These are phyloP conservation scores for Scortechinia acanthostroma DNA, from an alignment of 2,329 filamentous ascomycete genomes.

Conservation along the genomic window DNA sequence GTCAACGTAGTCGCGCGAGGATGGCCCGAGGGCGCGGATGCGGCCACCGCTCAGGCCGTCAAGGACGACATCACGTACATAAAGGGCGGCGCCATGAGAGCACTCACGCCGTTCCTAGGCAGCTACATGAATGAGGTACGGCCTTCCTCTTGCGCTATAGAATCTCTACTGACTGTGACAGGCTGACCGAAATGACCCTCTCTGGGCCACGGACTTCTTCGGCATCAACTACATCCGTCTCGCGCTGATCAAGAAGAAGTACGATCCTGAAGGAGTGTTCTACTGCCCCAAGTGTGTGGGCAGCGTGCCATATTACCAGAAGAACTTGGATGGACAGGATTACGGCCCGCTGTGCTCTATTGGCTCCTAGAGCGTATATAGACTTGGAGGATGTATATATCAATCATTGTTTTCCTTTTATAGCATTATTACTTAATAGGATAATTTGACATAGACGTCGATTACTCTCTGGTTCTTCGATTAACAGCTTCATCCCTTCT, in stretches of 20 bases:
- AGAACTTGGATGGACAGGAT: no score
- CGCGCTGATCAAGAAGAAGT: background rate
- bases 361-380: no score
- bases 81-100: slow-evolving; percentile 5
- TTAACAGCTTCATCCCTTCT: no score
- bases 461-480: no score
- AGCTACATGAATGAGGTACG: background rate
- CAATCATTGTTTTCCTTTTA: no score
- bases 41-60: background rate
- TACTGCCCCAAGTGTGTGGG: background rate
- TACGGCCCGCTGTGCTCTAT: no score
- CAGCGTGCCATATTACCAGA: no score
- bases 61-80: slow-evolving; percentile 4
- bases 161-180: no score
- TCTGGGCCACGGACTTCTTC: background rate
- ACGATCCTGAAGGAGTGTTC: background rate
- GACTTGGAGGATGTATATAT: no score
- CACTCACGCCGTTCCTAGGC: background rate
- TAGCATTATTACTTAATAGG: no score
- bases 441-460: no score
- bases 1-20: background rate
- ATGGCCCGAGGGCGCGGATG: background rate
- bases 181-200: background rate
- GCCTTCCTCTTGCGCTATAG: no score
- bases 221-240: background rate